Base-by-base conservation (phyloP, 257 asterid genomes). In the Przewalskia tangutica region DNA sequence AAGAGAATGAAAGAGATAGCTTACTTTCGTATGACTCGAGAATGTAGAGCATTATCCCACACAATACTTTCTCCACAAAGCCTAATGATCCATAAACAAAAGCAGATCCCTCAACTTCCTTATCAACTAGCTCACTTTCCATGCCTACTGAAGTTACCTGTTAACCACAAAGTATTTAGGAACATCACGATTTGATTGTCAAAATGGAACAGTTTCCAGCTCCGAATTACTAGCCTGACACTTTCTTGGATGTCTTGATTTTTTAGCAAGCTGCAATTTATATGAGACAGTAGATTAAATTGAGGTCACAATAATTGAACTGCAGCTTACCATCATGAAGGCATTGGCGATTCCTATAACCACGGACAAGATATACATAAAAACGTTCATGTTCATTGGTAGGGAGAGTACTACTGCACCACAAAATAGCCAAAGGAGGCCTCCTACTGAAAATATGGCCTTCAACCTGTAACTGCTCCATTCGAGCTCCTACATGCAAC, bases 1-100 rank as follows among this genome's bases (percentile, higher is more conserved):
- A 70, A 44, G 55, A 18, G 77, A 70, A 70, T 0, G 58, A 70
- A 44, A 18, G 18, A 44, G 34, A 70, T 18, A 46, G 42, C 42
- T 38, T 38, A 38, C 42, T 38, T 2, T 38, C 42, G 23, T 66
- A 36, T 7, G 51, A 66, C 6, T 66, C 51, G 16, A 66, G 50
- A 14, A 66, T 16, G 27, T 66, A 36, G 27, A 66, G 75, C 50
- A 36, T 7, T 36, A 66, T 12, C 9, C 98, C 98, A 62, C 97
- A 93, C 42, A 89, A 58, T 59, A 93, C 88, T 86, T 93, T 94
- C 88, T 94, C 98, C 83, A 94, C 13, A 71, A 93, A 93, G 89
- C 97, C 92, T 87, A 94, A 83, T n/a, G 97, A 93, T 40, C 98
- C 97, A 63, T 93, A 91, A 8, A 94, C 97, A 44, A 94, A 94